Evolutionary conservation across 148 eudicot genomes (phyloP).

Genomic region (Camellia japonica): DNA sequence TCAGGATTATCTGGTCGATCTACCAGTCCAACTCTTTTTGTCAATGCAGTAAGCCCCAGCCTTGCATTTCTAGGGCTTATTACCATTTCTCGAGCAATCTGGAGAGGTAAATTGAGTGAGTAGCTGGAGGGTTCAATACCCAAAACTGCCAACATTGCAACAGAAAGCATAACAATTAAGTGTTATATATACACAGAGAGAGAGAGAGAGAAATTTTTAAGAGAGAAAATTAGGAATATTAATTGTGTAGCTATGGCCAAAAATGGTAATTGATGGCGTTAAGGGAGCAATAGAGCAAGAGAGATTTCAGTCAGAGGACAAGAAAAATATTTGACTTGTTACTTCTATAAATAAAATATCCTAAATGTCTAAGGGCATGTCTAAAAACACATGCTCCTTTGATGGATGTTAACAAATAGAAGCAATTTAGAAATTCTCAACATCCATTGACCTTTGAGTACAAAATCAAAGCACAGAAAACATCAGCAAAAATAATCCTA

Average conservation of each 20-base stretch:
- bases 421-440: background rate
- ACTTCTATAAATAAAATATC: background rate
- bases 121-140: background rate
- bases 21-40: constrained; percentile 54
- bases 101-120: constrained; percentile 19
- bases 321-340: background rate
- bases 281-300: background rate
- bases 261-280: background rate
- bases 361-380: background rate
- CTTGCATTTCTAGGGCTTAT: constrained; percentile 83
- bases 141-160: background rate
- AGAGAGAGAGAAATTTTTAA: too few species aligned
- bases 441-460: background rate
- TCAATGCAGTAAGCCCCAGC: constrained; percentile 72
- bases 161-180: background rate
- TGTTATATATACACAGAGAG: too few species aligned
- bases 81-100: constrained; percentile 96
- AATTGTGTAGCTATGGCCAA: background rate
- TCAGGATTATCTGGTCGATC: constrained; percentile 70
- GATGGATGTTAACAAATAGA: background rate
- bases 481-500: background rate
- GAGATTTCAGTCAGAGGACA: background rate
- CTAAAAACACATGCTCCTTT: background rate
- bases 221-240: too few species aligned
- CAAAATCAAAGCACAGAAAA: background rate